A percentile compares a stretch with the other conserved stretches of the same genome.
These are phyloP conservation scores for Coccinonectria pachysandricola DNA, from an alignment of 2,329 filamentous ascomycete genomes.

Conservation along the genomic window DNA sequence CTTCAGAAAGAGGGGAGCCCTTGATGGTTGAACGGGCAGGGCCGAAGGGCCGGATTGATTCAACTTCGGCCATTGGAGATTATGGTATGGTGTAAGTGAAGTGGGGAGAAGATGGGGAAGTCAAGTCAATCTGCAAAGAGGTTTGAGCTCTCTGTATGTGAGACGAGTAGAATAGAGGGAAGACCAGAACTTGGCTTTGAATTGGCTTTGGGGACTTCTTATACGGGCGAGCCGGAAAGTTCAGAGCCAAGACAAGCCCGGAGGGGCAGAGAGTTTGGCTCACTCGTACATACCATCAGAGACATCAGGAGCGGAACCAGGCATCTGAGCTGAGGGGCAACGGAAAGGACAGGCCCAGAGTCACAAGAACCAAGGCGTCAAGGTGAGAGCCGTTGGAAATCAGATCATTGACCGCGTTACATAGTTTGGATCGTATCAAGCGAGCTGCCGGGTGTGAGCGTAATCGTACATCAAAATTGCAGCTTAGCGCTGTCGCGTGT, in stretches of 20 bases:
- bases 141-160: conserved; percentile 12
- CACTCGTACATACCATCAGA: too few relatives aligned
- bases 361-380: neutral
- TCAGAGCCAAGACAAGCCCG: too few relatives aligned
- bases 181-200: conserved; percentile 1
- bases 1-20: conserved; percentile 49
- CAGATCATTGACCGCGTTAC: neutral
- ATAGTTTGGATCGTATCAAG: too few relatives aligned
- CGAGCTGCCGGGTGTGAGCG: too few relatives aligned
- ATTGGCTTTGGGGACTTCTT: conserved; percentile 12
- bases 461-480: too few relatives aligned
- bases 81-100: conserved; percentile 4
- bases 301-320: too few relatives aligned
- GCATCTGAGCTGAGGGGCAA: too few relatives aligned
- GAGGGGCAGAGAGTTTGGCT: too few relatives aligned
- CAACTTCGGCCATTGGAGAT: conserved; percentile 29
- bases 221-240: conserved; percentile 11
- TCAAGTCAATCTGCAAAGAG: too few relatives aligned
- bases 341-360: neutral
- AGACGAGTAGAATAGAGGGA: conserved; percentile 12
- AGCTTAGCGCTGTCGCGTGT: too few relatives aligned
- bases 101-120: too few relatives aligned
- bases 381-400: neutral
- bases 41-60: conserved; percentile 55
- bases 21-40: conserved; percentile 54